Evolutionary conservation across 805 yeast species (phyloP), one percentile per base, ranked within the genome.

Genomic region (Kuraishia capsulata): DNA sequence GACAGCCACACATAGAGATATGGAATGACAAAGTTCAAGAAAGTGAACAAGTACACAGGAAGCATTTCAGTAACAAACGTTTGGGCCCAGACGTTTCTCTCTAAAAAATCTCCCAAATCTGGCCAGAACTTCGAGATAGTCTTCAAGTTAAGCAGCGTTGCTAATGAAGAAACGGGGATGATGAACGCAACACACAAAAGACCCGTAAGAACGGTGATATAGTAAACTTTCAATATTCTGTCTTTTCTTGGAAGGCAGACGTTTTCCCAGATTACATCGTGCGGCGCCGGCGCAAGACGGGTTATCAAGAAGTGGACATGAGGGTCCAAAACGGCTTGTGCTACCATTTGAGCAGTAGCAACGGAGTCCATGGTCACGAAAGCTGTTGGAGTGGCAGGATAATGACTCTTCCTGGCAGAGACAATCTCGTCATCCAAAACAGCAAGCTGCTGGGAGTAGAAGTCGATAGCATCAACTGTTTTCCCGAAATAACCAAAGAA

Each of bases 341-440:
- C 96, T 21, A 92, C 81, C 85, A 88, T 81, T 56, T 90, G 98
- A 2, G 97, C 97, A 47, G 88, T 80, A 0, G 96, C 95, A 3
- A 88, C 97, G 1, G 92, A 74, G 46, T 85, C 90, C 96, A 90
- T 84, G 0, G 97, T 92, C 6, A 90, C 77, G 58, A 90, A 90
- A 0, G 97, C 97, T 1, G 90, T 81, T 21, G 94, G 87, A 0
- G 95, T 85, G 1, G 96, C 81, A 0, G 85, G 76, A 51, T 78
- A 85, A 44, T 81, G 82, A 37, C 78, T 68, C 23, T 61, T 64
- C 39, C 96, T 69, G 2, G 90, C 84, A 20, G 67, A 62, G 4
- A 54, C 34, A 35, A 90, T 88, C 48, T 80, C 81, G 38, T 69
- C 73, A 50, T 90, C 97, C 11, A 89, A 57, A 3, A 70, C 69